phyloP scores from a whole-genome alignment of 768 basidiomycete genomes.

The Rhodotorula kratochvilovae region DNA sequence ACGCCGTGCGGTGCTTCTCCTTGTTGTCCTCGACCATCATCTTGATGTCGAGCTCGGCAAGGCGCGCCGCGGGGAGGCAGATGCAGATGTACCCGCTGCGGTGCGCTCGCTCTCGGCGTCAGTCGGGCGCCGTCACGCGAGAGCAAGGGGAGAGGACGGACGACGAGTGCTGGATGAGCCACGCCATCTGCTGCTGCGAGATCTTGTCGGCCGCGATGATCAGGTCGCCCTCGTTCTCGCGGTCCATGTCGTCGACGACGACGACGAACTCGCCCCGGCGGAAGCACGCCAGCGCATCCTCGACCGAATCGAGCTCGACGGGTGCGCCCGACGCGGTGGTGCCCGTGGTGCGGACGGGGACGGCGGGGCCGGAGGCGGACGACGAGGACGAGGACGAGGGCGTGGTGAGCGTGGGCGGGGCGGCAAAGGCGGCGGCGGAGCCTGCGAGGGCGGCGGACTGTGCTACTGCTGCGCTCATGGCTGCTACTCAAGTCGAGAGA shows the following conservation, averaged over 20 bases:
- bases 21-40: slow-evolving; percentile 93
- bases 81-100: slow-evolving; percentile 89
- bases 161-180: slow-evolving; percentile 97
- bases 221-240: slow-evolving; percentile 97
- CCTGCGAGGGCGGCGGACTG: neutral
- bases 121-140: too few species aligned
- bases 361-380: too few species aligned
- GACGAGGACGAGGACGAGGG: neutral
- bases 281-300: slow-evolving; percentile 72
- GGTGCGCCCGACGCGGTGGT: neutral
- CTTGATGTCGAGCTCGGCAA: slow-evolving; percentile 72
- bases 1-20: slow-evolving; percentile 87
- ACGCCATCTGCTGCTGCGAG: slow-evolving; percentile 94
- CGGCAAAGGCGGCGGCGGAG: neutral
- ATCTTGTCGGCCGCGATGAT: slow-evolving; percentile 78
- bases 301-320: slow-evolving; percentile 65
- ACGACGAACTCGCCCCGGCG: slow-evolving; percentile 81
- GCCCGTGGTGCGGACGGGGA: neutral
- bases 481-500: too few species aligned
- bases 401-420: neutral
- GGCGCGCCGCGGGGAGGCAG: slow-evolving; percentile 67
- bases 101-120: too few species aligned
- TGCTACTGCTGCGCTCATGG: neutral
- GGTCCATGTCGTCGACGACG: slow-evolving; percentile 91
- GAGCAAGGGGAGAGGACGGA: slow-evolving; percentile 47